A percentile compares a stretch with the other conserved stretches of the same genome.
Conservation (phyloP, 805 yeast genomes). For the Sugiyamaella smithiae region DNA sequence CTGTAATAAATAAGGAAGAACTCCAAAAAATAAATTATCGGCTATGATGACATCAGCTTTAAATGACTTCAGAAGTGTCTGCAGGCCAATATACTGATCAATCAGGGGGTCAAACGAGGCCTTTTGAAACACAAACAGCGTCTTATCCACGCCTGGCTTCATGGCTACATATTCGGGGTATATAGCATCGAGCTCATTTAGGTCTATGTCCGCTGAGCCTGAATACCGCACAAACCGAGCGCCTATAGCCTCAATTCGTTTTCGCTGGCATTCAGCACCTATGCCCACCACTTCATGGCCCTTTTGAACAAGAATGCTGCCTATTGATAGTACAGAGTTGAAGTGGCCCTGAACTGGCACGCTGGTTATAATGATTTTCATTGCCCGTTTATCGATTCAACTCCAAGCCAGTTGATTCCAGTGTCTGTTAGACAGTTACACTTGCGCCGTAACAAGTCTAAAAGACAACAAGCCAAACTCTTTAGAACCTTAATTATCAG, state of each 20-base stretch:
- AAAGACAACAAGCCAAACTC: no score
- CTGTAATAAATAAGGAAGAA: background rate
- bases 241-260: conserved; percentile 2
- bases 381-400: no score
- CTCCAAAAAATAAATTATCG: conserved; percentile 8
- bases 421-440: no score
- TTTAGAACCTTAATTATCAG: no score
- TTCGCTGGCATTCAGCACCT: background rate
- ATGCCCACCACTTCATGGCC: conserved; percentile 7
- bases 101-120: conserved; percentile 2
- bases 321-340: conserved; percentile 2
- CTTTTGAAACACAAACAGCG: conserved; percentile 5
- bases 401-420: no score
- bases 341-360: conserved; percentile 8
- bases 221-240: conserved; percentile 1
- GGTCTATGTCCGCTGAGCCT: conserved; percentile 6
- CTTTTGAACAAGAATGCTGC: background rate
- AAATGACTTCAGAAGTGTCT: background rate
- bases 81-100: conserved; percentile 1
- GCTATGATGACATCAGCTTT: conserved; percentile 6
- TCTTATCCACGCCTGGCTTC: conserved; percentile 4
- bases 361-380: conserved; percentile 3
- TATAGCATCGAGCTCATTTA: background rate
- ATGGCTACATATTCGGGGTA: conserved; percentile 7
- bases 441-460: no score